Base-by-base conservation (phyloP, 2,329 filamentous ascomycete species). In the Penicillium italicum region DNA sequence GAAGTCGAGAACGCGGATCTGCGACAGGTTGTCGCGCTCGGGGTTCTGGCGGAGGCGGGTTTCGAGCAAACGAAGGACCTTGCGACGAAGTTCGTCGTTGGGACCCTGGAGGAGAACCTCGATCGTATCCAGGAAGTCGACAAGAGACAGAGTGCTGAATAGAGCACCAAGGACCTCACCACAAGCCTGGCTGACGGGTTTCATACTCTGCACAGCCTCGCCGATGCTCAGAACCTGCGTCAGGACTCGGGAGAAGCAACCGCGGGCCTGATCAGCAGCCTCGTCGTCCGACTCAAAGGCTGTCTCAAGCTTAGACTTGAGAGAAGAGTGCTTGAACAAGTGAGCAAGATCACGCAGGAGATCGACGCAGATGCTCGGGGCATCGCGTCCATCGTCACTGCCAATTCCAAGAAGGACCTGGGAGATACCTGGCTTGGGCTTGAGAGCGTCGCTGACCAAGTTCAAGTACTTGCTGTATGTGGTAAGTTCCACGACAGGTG, bases 61-160 rank as follows among this genome's bases (percentile, higher is more conserved):
- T 68, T 95, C 90, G 20, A 99, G 82, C 1, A 93, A 89, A 56
- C 82, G 87, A 58, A 93, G 83, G 46, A 91, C 90, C 75, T 90
- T 92, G 62, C 88, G 86, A 1, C 89, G 88, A 48, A 93, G 79
- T 46, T 89, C 84, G 63, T 90, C 82, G 61, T 91, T 86, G 6
- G 89, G 85, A 46, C 87, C 84, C 62, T 89, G 84, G 34, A 97
- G 84, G 30, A 99, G 80, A 28, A 85, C 84, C 69, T 96, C 90
- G 38, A 95, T 88, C 10, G 91, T 89, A 70, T 90, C 90, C 72
- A 97, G 85, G 72, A 97, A 94, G 74, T 97, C 91, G 50, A 85
- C 82, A 3, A 93, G 91, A 0, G 92, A 93, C 40, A 96, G 80
- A 7, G 97, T 82, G 60, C 90, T 88, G 48, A 99, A 81, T n/a